Evolutionary conservation across 345 rosid genomes (phyloP).

Genomic region (Linum trigynum): DNA sequence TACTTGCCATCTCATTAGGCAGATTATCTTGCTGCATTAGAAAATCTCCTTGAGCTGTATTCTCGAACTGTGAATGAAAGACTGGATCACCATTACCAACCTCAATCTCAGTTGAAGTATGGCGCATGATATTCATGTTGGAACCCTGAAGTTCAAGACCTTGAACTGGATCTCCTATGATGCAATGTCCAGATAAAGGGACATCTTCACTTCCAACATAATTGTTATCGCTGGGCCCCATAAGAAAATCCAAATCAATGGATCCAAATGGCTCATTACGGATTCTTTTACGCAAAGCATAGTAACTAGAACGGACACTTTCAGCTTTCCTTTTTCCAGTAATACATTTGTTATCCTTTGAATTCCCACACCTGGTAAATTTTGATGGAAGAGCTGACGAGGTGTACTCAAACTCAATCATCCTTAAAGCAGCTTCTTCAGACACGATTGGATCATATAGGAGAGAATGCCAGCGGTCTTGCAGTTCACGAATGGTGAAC

Average conservation of each 20-base stretch:
- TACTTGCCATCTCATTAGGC: slow-evolving; percentile 28
- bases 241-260: slow-evolving; percentile 44
- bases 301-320: slow-evolving; percentile 48
- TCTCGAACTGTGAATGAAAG: slow-evolving; percentile 22
- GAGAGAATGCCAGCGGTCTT: slow-evolving; percentile 80
- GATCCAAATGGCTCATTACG: slow-evolving; percentile 46
- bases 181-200: slow-evolving; percentile 24
- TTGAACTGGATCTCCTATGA: slow-evolving; percentile 32
- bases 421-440: slow-evolving; percentile 61
- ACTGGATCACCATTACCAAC: slow-evolving; percentile 18
- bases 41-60: slow-evolving; percentile 28
- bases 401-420: slow-evolving; percentile 53
- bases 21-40: slow-evolving; percentile 30
- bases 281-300: slow-evolving; percentile 66
- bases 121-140: slow-evolving; percentile 41
- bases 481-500: slow-evolving; percentile 60
- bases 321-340: slow-evolving; percentile 61
- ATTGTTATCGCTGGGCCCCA: slow-evolving; percentile 33
- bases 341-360: slow-evolving; percentile 42
- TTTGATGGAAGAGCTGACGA: slow-evolving; percentile 29
- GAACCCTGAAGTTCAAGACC: slow-evolving; percentile 55
- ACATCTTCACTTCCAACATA: slow-evolving; percentile 34
- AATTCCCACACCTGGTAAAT: slow-evolving; percentile 43
- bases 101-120: slow-evolving; percentile 33
- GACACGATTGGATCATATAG: slow-evolving; percentile 85